A percentile compares a stretch with the other conserved stretches of the same genome.
Evolutionary conservation across 1,284 basidiomycete genomes (phyloP).

Genomic region (Ganoderma multipileum): DNA sequence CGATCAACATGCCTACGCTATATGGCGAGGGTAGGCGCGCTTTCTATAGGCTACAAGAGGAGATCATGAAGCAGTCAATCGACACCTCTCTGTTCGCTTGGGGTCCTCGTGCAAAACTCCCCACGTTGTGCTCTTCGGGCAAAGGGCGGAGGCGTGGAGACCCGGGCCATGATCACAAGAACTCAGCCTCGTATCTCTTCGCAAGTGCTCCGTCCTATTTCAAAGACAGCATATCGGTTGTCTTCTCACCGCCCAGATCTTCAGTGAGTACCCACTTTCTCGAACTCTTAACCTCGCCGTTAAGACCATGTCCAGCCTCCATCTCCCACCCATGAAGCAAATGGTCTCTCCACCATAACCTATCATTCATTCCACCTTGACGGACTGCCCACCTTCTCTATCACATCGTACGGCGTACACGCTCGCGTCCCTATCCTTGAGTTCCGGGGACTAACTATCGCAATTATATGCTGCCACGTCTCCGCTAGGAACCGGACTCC

Average conservation of each 20-base stretch:
- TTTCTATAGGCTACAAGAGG: slow-evolving; percentile 6
- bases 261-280: neutral
- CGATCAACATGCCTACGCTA: slow-evolving; percentile 7
- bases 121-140: neutral
- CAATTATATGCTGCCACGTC: neutral
- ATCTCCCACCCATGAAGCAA: neutral
- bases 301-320: neutral
- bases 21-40: slow-evolving; percentile 9
- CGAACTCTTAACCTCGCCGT: neutral
- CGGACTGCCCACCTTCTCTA: neutral
- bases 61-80: slow-evolving; percentile 4
- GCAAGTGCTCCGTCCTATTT: neutral
- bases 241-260: neutral
- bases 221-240: neutral
- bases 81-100: slow-evolving; percentile 11
- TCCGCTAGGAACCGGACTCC: neutral
- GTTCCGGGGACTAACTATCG: neutral
- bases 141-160: neutral
- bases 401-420: slow-evolving; percentile 7
- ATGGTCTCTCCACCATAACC: neutral
- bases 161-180: neutral
- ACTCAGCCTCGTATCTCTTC: neutral
- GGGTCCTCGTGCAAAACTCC: slow-evolving; percentile 3
- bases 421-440: slow-evolving; percentile 4
- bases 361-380: neutral